phyloP scores from a whole-genome alignment of 768 basidiomycete genomes.

The Leccinum broughii region DNA sequence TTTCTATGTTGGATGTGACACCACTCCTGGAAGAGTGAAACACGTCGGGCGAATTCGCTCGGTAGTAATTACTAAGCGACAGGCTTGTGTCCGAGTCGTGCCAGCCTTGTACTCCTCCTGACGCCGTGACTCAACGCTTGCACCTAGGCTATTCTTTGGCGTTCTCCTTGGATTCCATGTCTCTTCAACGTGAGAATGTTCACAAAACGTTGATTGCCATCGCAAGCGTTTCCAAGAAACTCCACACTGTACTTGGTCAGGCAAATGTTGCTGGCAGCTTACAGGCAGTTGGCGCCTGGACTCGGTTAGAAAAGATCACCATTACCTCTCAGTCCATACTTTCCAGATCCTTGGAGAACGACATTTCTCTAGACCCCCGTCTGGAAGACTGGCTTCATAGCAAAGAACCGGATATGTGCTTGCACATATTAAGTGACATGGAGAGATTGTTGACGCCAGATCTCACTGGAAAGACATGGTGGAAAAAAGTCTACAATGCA shows the following conservation, averaged over 20 bases:
- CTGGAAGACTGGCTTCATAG: constrained; percentile 7
- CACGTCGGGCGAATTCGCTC: too few species aligned
- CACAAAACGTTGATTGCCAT: constrained; percentile 1
- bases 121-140: too few species aligned
- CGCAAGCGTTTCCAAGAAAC: background rate
- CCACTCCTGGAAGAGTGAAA: too few species aligned
- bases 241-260: background rate
- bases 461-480: background rate
- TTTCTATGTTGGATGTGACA: too few species aligned
- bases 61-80: too few species aligned
- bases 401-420: constrained; percentile 8
- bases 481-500: background rate
- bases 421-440: constrained; percentile 3
- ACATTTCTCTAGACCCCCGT: background rate
- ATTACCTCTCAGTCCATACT: background rate
- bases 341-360: background rate
- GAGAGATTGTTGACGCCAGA: background rate
- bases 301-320: constrained; percentile 2
- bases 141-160: too few species aligned
- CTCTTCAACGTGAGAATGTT: background rate
- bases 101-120: too few species aligned
- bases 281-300: background rate
- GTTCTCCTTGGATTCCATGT: background rate
- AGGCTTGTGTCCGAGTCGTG: too few species aligned
- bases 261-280: background rate